These are phyloP conservation scores for Debaryomyces psychrophilus DNA, from an alignment of 1,139 yeast genomes.

Conservation along the genomic window DNA sequence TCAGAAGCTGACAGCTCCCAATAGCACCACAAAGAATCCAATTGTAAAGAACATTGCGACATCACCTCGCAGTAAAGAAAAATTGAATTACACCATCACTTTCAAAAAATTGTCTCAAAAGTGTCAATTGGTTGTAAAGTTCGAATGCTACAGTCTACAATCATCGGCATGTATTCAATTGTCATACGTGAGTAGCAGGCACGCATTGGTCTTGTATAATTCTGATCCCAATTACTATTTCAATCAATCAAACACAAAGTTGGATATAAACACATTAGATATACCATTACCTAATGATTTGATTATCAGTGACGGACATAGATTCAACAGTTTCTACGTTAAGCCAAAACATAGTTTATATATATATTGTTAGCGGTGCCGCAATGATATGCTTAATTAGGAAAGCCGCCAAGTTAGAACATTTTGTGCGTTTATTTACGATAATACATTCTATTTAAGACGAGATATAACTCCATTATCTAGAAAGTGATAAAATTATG, in stretches of 20 bases:
- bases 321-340: conserved; percentile 14
- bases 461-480: not conserved
- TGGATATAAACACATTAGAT: conserved; percentile 12
- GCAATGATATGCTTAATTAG: conserved; percentile 9
- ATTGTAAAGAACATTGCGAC: not conserved
- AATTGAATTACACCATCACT: conserved; percentile 14
- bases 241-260: not conserved
- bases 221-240: conserved; percentile 14
- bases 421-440: not conserved
- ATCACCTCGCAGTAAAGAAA: not conserved
- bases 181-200: not conserved
- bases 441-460: conserved; percentile 4
- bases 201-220: conserved; percentile 5
- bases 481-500: not conserved
- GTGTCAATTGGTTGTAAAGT: conserved; percentile 16
- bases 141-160: conserved; percentile 10
- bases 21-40: not conserved
- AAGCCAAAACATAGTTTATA: conserved; percentile 14
- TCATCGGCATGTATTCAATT: conserved; percentile 2
- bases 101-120: conserved; percentile 12
- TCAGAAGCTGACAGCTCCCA: not conserved
- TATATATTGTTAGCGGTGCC: conserved; percentile 14
- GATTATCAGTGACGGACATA: not conserved
- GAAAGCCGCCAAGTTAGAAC: conserved; percentile 8
- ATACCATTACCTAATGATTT: conserved; percentile 19